Evolutionary conservation across 768 basidiomycete genomes (phyloP).

Genomic region (Baorangia bicolor): DNA sequence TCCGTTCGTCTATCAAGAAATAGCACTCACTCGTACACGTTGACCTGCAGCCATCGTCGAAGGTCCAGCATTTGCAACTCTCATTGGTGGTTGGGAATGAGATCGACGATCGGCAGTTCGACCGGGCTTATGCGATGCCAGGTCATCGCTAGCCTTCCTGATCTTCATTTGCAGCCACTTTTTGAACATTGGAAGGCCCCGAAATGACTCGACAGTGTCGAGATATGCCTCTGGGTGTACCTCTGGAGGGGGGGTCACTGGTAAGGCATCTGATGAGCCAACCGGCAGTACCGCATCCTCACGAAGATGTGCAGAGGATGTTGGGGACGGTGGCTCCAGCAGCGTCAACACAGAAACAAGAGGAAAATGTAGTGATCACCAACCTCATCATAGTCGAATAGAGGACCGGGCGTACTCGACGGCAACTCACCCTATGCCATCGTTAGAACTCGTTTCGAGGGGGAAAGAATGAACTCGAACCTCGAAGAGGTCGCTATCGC

Average conservation of each 20-base stretch:
- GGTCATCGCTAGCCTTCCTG: no score
- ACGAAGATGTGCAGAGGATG: background rate
- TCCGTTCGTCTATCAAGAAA: no score
- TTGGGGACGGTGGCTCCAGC: background rate
- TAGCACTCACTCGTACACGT: no score
- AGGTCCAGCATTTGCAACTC: no score
- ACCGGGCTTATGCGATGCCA: background rate
- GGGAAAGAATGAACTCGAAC: background rate
- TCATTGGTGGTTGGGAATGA: background rate
- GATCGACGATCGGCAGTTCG: background rate
- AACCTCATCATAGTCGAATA: background rate
- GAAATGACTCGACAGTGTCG: background rate
- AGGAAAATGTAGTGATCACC: background rate
- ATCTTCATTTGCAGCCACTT: background rate
- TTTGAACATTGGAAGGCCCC: no score
- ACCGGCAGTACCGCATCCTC: background rate
- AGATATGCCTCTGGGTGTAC: background rate
- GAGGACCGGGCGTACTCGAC: background rate
- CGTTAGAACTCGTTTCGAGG: background rate
- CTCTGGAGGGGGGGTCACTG: background rate
- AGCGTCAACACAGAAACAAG: background rate
- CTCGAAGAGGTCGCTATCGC: background rate
- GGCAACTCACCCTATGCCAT: background rate
- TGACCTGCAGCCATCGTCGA: no score
- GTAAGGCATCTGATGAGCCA: background rate